phyloP scores from a whole-genome alignment of 495 filamentous ascomycete species.

The Niebla homalea region DNA sequence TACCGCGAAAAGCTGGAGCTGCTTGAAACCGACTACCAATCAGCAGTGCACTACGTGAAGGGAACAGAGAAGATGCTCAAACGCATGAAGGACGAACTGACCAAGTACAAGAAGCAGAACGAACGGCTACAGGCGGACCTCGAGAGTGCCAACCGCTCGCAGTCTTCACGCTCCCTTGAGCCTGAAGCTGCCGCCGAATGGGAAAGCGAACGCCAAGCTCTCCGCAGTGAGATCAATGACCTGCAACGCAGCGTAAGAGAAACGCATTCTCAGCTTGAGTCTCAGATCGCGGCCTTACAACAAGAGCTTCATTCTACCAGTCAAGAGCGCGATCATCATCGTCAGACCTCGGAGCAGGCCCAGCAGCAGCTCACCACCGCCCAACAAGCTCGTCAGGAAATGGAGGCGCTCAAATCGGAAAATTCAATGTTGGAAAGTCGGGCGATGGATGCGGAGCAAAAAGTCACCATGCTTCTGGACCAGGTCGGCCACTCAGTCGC shows the following conservation, averaged over 20 bases:
- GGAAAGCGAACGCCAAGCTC: constrained; percentile 58
- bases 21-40: constrained; percentile 92
- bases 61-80: constrained; percentile 98
- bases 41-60: constrained; percentile 98
- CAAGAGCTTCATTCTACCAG: constrained; percentile 49
- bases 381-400: constrained; percentile 48
- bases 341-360: constrained; percentile 40
- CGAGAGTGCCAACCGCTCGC: constrained; percentile 34
- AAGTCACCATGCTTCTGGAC: constrained; percentile 82
- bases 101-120: constrained; percentile 78
- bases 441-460: constrained; percentile 80
- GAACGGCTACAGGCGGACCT: constrained; percentile 69
- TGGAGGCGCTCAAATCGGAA: constrained; percentile 71
- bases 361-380: constrained; percentile 43
- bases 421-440: constrained; percentile 67
- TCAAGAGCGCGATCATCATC: constrained; percentile 53
- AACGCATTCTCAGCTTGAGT: constrained; percentile 54
- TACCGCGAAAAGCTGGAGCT: constrained; percentile 87
- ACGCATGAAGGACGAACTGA: constrained; percentile 92
- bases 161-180: constrained; percentile 29
- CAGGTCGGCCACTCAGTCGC: constrained; percentile 89
- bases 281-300: constrained; percentile 52
- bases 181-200: constrained; percentile 43
- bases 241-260: constrained; percentile 54
- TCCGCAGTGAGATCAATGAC: constrained; percentile 51